Evolutionary conservation across 257 asterid species (phyloP).

Genomic region (Mentha longifolia): DNA sequence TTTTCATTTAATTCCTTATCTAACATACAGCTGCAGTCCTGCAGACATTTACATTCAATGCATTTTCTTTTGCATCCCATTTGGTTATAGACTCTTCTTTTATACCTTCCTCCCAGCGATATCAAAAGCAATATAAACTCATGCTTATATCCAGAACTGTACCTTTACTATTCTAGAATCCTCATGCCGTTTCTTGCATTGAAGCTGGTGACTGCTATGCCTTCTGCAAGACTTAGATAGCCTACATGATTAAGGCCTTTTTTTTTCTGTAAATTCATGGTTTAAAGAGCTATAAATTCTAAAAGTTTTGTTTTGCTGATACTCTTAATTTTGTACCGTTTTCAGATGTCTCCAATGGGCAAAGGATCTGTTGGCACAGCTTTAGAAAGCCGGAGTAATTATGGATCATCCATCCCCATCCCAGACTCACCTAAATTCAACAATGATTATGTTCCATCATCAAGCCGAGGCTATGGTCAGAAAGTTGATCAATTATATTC

Average conservation of each 20-base stretch:
- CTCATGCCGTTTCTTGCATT: not conserved
- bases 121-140: too few relatives aligned
- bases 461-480: slow-evolving; percentile 74
- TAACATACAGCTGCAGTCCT: too few relatives aligned
- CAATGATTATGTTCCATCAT: slow-evolving; percentile 68
- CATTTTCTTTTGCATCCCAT: too few relatives aligned
- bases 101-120: too few relatives aligned
- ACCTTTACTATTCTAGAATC: too few relatives aligned
- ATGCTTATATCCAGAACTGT: too few relatives aligned
- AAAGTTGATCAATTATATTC: slow-evolving; percentile 72
- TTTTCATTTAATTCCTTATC: too few relatives aligned
- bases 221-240: not conserved
- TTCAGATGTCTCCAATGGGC: slow-evolving; percentile 68
- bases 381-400: slow-evolving; percentile 75
- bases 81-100: too few relatives aligned
- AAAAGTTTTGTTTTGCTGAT: not conserved
- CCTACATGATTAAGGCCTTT: not conserved
- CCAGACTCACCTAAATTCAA: slow-evolving; percentile 73
- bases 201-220: not conserved
- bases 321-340: slow-evolving; percentile 18
- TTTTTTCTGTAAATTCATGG: not conserved
- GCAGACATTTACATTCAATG: too few relatives aligned
- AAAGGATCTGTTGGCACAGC: slow-evolving; percentile 68
- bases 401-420: slow-evolving; percentile 62
- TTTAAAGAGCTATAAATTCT: slow-evolving; percentile 16